A percentile compares a stretch with the other conserved stretches of the same genome.
Conservation (phyloP, 441 rosid species). For the Populus hybrid region DNA sequence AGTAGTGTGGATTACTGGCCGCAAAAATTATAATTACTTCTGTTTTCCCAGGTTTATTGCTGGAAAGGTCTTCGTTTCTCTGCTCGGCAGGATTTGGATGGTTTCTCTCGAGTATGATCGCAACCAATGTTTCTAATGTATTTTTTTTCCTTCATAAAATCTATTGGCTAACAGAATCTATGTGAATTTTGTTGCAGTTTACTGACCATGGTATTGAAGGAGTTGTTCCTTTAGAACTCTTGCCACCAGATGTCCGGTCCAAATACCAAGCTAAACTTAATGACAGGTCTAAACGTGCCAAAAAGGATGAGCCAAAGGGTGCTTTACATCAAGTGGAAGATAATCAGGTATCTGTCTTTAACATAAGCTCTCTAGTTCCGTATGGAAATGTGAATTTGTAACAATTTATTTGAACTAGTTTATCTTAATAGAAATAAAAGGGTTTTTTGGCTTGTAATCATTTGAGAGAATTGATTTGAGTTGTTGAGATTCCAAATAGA, state of each 20-base stretch:
- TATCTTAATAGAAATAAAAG: not conserved
- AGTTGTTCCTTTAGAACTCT: conserved; percentile 88
- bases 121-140: conserved; percentile 1
- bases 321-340: conserved; percentile 56
- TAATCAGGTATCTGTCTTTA: conserved; percentile 45
- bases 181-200: conserved; percentile 52
- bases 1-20: not conserved
- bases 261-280: conserved; percentile 82
- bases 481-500: not conserved
- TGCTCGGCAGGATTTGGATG: conserved; percentile 96
- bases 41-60: conserved; percentile 74
- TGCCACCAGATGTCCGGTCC: conserved; percentile 70
- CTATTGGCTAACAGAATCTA: conserved; percentile 7
- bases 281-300: conserved; percentile 87
- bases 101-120: conserved; percentile 76
- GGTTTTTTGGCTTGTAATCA: not conserved
- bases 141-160: not conserved
- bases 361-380: not conserved
- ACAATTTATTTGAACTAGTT: not conserved
- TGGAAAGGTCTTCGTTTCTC: conserved; percentile 96
- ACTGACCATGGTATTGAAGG: conserved; percentile 93
- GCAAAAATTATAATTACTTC: not conserved
- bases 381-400: not conserved
- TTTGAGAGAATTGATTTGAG: not conserved
- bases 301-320: conserved; percentile 75